Evolutionary conservation across 1,284 basidiomycete species (phyloP).

Genomic region (Schizophyllum amplum): DNA sequence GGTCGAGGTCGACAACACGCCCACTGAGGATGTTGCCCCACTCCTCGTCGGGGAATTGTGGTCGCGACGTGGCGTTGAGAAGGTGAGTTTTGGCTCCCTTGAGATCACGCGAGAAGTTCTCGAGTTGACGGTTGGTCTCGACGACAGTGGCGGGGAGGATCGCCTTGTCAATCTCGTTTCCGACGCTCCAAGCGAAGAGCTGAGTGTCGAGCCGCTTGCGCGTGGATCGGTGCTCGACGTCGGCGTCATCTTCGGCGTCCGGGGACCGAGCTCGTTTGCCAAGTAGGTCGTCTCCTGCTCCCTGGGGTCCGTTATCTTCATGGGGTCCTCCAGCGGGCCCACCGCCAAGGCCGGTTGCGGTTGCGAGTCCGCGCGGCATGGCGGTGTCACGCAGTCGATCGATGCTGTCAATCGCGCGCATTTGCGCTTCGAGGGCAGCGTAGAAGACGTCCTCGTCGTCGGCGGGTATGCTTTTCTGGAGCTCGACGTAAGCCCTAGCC

Average conservation of each 20-base stretch:
- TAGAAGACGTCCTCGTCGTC: no score
- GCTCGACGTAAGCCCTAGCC: no score
- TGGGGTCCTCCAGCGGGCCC: no score
- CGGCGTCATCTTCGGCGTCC: neutral
- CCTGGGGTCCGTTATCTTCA: no score
- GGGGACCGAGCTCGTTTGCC: neutral
- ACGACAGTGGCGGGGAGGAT: neutral
- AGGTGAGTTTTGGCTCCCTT: conserved; percentile 1
- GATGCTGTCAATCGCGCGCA: no score
- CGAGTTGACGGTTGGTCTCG: neutral
- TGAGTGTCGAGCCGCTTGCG: neutral
- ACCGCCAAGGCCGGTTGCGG: no score
- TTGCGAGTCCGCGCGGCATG: no score
- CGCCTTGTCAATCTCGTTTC: neutral
- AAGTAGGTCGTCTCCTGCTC: no score
- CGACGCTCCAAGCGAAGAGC: neutral
- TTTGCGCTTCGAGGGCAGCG: no score
- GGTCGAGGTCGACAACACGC: conserved; percentile 14
- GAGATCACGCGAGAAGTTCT: neutral
- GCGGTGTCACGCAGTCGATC: no score
- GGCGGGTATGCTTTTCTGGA: no score
- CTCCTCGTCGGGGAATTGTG: conserved; percentile 12
- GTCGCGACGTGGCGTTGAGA: conserved; percentile 2
- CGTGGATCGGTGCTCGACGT: neutral
- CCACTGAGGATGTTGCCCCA: conserved; percentile 13